Evolutionary conservation across 2,329 filamentous ascomycete genomes (phyloP).

Genomic region (Botrytis elliptica): DNA sequence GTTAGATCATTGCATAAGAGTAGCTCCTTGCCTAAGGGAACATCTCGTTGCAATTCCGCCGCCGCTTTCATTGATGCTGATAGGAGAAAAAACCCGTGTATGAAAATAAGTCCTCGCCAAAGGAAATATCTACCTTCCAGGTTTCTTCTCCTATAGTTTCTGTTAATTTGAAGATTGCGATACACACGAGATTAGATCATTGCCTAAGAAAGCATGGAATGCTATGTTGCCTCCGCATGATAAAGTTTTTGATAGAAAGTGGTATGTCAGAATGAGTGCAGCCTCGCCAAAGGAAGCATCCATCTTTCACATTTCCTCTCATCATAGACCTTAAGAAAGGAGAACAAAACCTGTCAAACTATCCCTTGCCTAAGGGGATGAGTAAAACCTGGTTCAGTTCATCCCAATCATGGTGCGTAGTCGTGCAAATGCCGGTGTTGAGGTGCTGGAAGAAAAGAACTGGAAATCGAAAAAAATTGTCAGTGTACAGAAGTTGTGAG

Average conservation of each 20-base stretch:
- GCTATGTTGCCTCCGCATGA: neutral
- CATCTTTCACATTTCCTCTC: neutral
- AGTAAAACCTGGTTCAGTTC: no score
- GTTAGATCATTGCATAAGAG: neutral
- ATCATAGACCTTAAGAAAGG: neutral
- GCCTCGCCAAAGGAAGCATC: neutral
- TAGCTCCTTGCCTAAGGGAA: neutral
- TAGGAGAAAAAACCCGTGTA: neutral
- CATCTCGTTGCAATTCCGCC: neutral
- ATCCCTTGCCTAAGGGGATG: conserved; percentile 6
- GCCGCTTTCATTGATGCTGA: neutral
- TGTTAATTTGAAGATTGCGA: neutral
- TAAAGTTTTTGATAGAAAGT: neutral
- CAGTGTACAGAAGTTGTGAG: neutral
- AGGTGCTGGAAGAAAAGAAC: neutral
- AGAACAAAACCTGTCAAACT: neutral
- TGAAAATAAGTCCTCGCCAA: neutral
- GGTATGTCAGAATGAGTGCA: neutral
- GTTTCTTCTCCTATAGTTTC: neutral
- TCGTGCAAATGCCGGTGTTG: neutral
- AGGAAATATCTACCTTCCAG: neutral
- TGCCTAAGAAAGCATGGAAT: neutral
- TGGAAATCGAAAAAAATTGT: neutral
- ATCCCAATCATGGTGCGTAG: neutral
- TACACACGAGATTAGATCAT: neutral